phyloP scores from a whole-genome alignment of 2,329 filamentous ascomycete species.

The Polychaeton citri region DNA sequence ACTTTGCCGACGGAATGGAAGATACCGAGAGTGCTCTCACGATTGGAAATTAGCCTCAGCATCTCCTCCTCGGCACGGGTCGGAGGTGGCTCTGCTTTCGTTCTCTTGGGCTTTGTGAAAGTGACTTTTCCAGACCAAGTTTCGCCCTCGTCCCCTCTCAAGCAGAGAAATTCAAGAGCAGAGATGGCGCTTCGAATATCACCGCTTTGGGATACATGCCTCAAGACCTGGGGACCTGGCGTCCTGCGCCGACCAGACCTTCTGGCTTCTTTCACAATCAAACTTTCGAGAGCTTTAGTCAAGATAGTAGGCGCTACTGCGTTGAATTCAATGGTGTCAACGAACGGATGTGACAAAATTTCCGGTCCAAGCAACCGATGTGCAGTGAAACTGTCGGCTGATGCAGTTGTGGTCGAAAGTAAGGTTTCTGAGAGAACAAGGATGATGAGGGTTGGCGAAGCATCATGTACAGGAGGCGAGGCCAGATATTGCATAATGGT shows the following conservation, averaged over 20 bases:
- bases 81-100: slow-evolving; percentile 44
- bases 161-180: slow-evolving; percentile 79
- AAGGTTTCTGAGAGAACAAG: slow-evolving; percentile 88
- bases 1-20: slow-evolving; percentile 96
- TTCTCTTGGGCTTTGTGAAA: slow-evolving; percentile 55
- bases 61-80: slow-evolving; percentile 70
- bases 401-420: slow-evolving; percentile 69
- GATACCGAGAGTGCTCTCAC: slow-evolving; percentile 81
- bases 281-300: slow-evolving; percentile 65
- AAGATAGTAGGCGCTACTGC: slow-evolving; percentile 76
- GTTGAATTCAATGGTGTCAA: slow-evolving; percentile 82
- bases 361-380: slow-evolving; percentile 80
- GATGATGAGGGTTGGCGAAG: slow-evolving; percentile 48
- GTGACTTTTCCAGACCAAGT: slow-evolving; percentile 64
- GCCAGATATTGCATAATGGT: slow-evolving; percentile 65
- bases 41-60: slow-evolving; percentile 66
- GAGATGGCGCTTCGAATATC: slow-evolving; percentile 90
- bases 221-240: slow-evolving; percentile 66
- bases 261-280: slow-evolving; percentile 74
- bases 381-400: slow-evolving; percentile 83
- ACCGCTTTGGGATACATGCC: slow-evolving; percentile 69
- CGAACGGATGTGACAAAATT: slow-evolving; percentile 66
- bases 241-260: slow-evolving; percentile 62
- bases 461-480: slow-evolving; percentile 18
- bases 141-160: slow-evolving; percentile 62